These are phyloP conservation scores for Coemansia sp. DNA, from an alignment of 371 early-diverging fungal genomes.

Conservation along the genomic window DNA sequence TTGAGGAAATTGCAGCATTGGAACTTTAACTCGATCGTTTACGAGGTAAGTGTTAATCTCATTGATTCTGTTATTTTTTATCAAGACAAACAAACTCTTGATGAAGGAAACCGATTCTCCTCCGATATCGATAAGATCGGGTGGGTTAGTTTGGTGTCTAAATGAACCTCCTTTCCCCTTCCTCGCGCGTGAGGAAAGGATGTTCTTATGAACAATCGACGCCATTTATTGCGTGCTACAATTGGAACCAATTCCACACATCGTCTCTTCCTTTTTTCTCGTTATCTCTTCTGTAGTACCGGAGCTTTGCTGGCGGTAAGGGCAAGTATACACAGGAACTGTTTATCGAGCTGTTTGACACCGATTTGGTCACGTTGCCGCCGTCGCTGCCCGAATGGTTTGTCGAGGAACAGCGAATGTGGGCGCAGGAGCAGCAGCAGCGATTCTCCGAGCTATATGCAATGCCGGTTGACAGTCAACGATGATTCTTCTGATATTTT, in stretches of 20 bases:
- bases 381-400: slow-evolving; percentile 76
- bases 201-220: too few relatives aligned
- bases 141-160: too few relatives aligned
- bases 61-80: too few relatives aligned
- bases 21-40: slow-evolving; percentile 94
- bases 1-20: slow-evolving; percentile 89
- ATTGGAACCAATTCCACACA: background rate
- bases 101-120: too few relatives aligned
- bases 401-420: slow-evolving; percentile 33
- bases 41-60: slow-evolving; percentile 22
- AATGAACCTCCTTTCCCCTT: too few relatives aligned
- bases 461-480: background rate
- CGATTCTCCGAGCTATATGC: slow-evolving; percentile 30
- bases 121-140: too few relatives aligned
- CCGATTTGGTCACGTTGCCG: slow-evolving; percentile 86
- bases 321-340: slow-evolving; percentile 86
- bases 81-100: too few relatives aligned
- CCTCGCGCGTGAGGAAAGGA: too few relatives aligned
- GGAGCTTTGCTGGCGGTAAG: slow-evolving; percentile 85
- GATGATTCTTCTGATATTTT: background rate
- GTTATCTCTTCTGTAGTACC: slow-evolving; percentile 57
- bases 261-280: slow-evolving; percentile 25
- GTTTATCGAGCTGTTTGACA: slow-evolving; percentile 93
- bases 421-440: slow-evolving; percentile 31
- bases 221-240: background rate